phyloP scores from a whole-genome alignment of 1,284 basidiomycete species.

The Leccinum griseonigrum region DNA sequence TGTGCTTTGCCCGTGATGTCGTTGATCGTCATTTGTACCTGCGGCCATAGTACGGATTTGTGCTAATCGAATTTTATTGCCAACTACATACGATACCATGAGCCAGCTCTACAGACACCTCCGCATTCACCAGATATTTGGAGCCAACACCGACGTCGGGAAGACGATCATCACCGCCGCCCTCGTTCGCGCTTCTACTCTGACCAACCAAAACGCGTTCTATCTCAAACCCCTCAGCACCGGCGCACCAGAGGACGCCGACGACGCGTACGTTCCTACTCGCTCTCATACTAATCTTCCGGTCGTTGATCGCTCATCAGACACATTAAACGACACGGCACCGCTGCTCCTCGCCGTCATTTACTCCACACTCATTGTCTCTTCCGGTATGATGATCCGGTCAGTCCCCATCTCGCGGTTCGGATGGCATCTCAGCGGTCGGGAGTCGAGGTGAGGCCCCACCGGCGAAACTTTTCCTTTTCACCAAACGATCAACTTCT shows the following conservation, averaged over 20 bases:
- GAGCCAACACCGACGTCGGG: constrained; percentile 90
- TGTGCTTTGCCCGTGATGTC: constrained; percentile 1
- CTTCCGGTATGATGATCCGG: constrained; percentile 84
- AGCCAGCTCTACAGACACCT: constrained; percentile 69
- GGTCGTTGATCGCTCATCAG: constrained; percentile 39
- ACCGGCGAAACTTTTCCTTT: not conserved
- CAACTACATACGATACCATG: constrained; percentile 13
- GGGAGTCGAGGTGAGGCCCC: constrained; percentile 22
- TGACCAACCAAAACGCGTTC: constrained; percentile 51
- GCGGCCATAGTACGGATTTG: constrained; percentile 14
- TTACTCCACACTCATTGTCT: constrained; percentile 71
- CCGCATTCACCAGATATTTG: constrained; percentile 87
- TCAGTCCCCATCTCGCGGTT: constrained; percentile 91
- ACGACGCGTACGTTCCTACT: constrained; percentile 63
- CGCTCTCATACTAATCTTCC: not conserved
- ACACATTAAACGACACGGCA: constrained; percentile 63
- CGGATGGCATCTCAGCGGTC: constrained; percentile 50
- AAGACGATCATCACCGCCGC: constrained; percentile 89
- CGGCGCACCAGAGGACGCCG: constrained; percentile 75
- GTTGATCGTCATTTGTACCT: not conserved
- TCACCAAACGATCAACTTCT: constrained; percentile 1
- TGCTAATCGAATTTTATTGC: constrained; percentile 1
- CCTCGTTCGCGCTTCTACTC: constrained; percentile 72
- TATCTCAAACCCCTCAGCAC: constrained; percentile 94
- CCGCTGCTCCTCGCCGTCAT: constrained; percentile 33